Percentiles rank a stretch among this genome's conserved stretches.
Conservation (phyloP, 2,329 filamentous ascomycete species). For the Beauveria caledonica region DNA sequence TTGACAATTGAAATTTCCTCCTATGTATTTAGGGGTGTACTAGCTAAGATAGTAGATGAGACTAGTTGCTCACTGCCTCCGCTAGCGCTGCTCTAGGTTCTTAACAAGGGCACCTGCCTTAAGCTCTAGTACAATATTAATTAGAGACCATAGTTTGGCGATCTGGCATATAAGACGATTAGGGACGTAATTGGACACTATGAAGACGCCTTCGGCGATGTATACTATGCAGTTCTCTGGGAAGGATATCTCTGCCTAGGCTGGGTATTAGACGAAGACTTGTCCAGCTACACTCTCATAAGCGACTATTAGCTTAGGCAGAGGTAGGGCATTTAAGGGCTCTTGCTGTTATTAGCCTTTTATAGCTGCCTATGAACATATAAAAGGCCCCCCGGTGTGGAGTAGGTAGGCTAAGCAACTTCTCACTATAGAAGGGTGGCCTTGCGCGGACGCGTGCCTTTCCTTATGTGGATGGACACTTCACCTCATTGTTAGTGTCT, state of each 20-base stretch:
- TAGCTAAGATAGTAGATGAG: background rate
- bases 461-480: too few relatives aligned
- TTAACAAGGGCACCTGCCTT: background rate
- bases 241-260: background rate
- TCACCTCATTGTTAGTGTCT: too few relatives aligned
- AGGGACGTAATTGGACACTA: background rate
- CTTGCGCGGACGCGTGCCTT: too few relatives aligned
- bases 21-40: background rate
- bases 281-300: background rate
- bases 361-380: background rate
- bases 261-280: background rate
- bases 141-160: background rate
- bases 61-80: background rate
- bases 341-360: background rate
- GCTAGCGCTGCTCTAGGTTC: background rate
- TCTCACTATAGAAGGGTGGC: too few relatives aligned
- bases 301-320: background rate
- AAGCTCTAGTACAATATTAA: background rate
- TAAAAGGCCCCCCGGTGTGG: too few relatives aligned
- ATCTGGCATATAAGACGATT: background rate
- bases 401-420: too few relatives aligned
- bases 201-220: background rate
- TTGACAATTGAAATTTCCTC: background rate
- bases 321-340: background rate
- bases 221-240: background rate